Percentiles rank a stretch among this genome's conserved stretches.
These are phyloP conservation scores for Aschersonia sp. DNA, from an alignment of 2,329 filamentous ascomycete species.

Conservation along the genomic window DNA sequence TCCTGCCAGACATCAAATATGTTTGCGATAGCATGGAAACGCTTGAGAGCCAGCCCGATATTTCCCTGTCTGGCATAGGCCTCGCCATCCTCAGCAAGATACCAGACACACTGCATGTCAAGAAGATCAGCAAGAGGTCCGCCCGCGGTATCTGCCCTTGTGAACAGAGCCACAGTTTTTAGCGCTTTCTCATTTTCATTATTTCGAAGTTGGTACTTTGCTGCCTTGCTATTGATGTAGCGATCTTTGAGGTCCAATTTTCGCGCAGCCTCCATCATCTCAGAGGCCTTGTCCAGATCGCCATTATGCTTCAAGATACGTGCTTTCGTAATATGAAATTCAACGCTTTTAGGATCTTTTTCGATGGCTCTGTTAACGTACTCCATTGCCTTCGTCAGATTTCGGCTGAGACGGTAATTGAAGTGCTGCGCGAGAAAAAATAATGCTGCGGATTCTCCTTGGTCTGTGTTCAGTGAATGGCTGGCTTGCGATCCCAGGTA, in stretches of 20 bases:
- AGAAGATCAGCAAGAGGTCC: conserved; percentile 82
- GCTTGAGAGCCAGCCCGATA: conserved; percentile 74
- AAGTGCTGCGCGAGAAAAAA: conserved; percentile 97
- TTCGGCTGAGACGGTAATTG: conserved; percentile 78
- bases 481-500: conserved; percentile 51
- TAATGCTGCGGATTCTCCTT: conserved; percentile 64
- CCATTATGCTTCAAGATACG: conserved; percentile 87
- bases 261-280: conserved; percentile 78
- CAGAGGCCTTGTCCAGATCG: conserved; percentile 62
- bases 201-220: conserved; percentile 91
- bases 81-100: conserved; percentile 85
- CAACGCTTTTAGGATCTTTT: conserved; percentile 65
- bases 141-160: conserved; percentile 73
- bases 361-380: conserved; percentile 76
- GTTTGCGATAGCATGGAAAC: conserved; percentile 74
- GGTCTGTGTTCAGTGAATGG: conserved; percentile 29
- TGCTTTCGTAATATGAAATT: conserved; percentile 91
- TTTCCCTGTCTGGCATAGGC: conserved; percentile 73
- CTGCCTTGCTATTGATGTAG: conserved; percentile 96
- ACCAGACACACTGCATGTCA: conserved; percentile 99
- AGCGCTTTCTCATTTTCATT: conserved; percentile 78
- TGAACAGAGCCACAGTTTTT: conserved; percentile 86
- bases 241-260: conserved; percentile 78
- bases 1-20: conserved; percentile 98
- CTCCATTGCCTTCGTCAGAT: conserved; percentile 66